Percentiles rank a stretch among this genome's conserved stretches.
Evolutionary conservation across 805 yeast genomes (phyloP).

Genomic region (Tetrapisispora taiwanensis): DNA sequence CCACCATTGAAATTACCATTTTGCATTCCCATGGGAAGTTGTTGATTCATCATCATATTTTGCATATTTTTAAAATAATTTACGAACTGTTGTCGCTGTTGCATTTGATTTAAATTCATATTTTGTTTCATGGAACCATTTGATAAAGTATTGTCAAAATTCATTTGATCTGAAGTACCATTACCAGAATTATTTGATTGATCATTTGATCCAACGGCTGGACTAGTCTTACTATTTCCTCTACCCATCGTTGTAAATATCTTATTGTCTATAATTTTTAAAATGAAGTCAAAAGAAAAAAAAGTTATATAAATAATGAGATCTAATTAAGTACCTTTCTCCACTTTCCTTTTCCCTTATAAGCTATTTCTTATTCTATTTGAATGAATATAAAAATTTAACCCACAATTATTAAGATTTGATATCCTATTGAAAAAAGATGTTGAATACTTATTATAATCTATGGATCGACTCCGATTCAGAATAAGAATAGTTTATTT

Average conservation of each 20-base stretch:
- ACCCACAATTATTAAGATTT: no score
- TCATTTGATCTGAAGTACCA: neutral
- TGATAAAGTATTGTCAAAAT: neutral
- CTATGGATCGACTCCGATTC: no score
- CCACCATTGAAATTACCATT: neutral
- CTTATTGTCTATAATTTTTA: no score
- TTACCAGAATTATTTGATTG: neutral
- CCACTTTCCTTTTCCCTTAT: no score
- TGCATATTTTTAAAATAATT: conserved; percentile 3
- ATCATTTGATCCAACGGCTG: neutral
- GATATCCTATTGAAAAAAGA: no score
- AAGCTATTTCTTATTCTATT: no score
- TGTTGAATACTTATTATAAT: no score
- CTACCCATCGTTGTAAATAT: neutral
- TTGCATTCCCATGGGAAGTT: neutral
- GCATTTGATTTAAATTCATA: neutral
- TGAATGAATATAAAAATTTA: no score
- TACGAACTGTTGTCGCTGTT: conserved; percentile 3
- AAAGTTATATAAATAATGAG: no score
- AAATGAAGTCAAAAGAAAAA: no score
- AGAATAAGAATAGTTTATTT: no score
- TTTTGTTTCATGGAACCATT: neutral
- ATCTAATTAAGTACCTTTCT: no score
- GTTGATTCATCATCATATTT: conserved; percentile 4
- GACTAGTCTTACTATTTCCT: neutral